A percentile compares a stretch with the other conserved stretches of the same genome.
phyloP scores from a whole-genome alignment of 2,329 filamentous ascomycete species.

The Talaromyces verruculosus region DNA sequence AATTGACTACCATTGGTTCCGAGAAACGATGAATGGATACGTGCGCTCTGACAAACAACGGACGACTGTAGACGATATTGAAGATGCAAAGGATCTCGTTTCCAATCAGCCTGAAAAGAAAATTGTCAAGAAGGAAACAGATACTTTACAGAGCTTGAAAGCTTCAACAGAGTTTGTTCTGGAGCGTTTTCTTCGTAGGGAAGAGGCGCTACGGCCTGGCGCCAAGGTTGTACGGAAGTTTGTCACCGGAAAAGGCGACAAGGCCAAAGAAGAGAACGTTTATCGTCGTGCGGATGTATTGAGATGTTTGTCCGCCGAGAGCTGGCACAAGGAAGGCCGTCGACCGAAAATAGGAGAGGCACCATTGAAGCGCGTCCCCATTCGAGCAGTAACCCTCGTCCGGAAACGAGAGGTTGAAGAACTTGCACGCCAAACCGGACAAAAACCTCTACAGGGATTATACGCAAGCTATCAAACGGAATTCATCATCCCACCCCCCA shows the following conservation, averaged over 20 bases:
- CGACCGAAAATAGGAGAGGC: slow-evolving; percentile 68
- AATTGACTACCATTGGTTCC: slow-evolving; percentile 87
- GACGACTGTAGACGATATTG: slow-evolving; percentile 73
- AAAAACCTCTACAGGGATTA: slow-evolving; percentile 82
- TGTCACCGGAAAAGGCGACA: slow-evolving; percentile 70
- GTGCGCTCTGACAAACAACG: slow-evolving; percentile 52
- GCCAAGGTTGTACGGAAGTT: slow-evolving; percentile 74
- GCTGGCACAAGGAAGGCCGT: slow-evolving; percentile 95
- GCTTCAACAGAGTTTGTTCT: slow-evolving; percentile 81
- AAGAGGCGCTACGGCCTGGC: slow-evolving; percentile 76
- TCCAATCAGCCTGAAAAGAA: slow-evolving; percentile 72
- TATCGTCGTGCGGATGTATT: slow-evolving; percentile 78
- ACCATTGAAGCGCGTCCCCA: slow-evolving; percentile 82
- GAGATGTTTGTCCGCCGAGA: slow-evolving; percentile 85
- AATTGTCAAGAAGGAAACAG: slow-evolving; percentile 69
- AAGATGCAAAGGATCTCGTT: slow-evolving; percentile 75
- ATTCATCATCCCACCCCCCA: slow-evolving; percentile 90
- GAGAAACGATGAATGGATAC: slow-evolving; percentile 74
- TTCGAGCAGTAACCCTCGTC: slow-evolving; percentile 85
- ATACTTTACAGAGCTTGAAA: slow-evolving; percentile 87
- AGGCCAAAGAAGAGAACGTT: slow-evolving; percentile 73
- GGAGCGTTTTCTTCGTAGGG: slow-evolving; percentile 80
- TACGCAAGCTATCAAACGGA: slow-evolving; percentile 85
- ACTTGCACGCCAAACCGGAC: slow-evolving; percentile 72
- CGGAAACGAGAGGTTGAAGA: slow-evolving; percentile 87